phyloP scores from a whole-genome alignment of 164 flowering plant species.

The Magnolia sinica region DNA sequence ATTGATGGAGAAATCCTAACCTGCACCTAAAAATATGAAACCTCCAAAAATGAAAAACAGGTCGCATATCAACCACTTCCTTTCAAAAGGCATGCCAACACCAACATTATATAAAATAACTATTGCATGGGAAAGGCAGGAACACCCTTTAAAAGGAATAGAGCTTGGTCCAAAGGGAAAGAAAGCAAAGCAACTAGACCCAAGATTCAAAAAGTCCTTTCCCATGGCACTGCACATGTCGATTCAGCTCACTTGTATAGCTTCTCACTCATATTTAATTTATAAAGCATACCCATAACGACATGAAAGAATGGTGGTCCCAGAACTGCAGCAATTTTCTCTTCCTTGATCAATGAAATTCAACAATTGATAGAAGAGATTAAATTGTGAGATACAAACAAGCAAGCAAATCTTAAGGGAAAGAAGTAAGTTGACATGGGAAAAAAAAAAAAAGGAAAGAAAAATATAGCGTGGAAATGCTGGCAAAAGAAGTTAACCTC shows the following conservation, averaged over 20 bases:
- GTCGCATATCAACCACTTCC: background rate
- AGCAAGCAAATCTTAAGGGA: background rate
- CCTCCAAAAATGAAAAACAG: background rate
- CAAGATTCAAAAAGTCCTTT: no score
- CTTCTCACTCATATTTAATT: background rate
- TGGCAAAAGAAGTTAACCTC: conserved; percentile 51
- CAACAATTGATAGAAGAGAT: background rate
- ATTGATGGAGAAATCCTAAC: background rate
- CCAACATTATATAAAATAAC: background rate
- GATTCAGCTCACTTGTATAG: background rate
- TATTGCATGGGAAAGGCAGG: background rate
- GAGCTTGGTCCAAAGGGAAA: no score
- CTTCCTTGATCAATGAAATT: background rate
- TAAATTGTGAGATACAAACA: background rate
- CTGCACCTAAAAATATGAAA: background rate
- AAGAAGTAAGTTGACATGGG: background rate
- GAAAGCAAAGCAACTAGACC: no score
- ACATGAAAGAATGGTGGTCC: background rate
- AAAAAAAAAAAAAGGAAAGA: background rate
- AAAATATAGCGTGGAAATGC: background rate
- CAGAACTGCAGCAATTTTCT: background rate
- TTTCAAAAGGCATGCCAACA: background rate
- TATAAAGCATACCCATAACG: background rate
- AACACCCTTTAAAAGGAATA: no score
- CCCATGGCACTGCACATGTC: background rate